Conservation (phyloP, 129 eudicot species). For the Chrysanthemum seticuspe region DNA sequence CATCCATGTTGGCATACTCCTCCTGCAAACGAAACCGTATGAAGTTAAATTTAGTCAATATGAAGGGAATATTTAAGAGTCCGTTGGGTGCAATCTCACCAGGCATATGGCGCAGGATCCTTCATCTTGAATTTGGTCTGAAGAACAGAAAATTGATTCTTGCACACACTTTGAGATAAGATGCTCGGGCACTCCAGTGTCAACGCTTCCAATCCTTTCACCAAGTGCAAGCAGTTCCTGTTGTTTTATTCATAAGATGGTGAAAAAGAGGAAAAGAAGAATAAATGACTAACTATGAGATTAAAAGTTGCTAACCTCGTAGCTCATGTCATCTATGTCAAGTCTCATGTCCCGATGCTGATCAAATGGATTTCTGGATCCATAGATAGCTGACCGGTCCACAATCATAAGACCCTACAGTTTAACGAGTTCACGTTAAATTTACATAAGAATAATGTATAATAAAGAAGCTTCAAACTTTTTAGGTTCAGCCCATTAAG, state of each 20-base stretch:
- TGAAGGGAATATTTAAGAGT: neutral
- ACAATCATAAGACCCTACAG: conserved; percentile 57
- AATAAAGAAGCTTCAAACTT: neutral
- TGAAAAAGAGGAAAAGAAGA: conserved; percentile 6
- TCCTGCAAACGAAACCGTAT: conserved; percentile 46
- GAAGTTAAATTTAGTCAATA: conserved; percentile 1
- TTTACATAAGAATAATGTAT: neutral
- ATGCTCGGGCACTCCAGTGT: conserved; percentile 64
- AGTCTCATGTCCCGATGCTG: conserved; percentile 80
- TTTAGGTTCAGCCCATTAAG: neutral
- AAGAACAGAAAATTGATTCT: conserved; percentile 62
- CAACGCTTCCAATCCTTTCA: conserved; percentile 72
- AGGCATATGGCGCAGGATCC: conserved; percentile 75
- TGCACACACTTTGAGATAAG: conserved; percentile 52
- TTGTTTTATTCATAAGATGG: neutral
- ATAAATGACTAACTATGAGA: neutral
- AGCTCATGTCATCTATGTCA: conserved; percentile 70
- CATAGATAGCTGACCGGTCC: conserved; percentile 51
- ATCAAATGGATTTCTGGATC: conserved; percentile 58
- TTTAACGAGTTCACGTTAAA: neutral
- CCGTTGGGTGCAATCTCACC: conserved; percentile 39
- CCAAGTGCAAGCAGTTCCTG: conserved; percentile 88
- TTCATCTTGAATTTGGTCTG: conserved; percentile 61
- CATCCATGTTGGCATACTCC: conserved; percentile 69
- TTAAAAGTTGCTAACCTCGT: conserved; percentile 45